Evolutionary conservation across 1,284 basidiomycete species (phyloP).

Genomic region (Leccinum solheimii): DNA sequence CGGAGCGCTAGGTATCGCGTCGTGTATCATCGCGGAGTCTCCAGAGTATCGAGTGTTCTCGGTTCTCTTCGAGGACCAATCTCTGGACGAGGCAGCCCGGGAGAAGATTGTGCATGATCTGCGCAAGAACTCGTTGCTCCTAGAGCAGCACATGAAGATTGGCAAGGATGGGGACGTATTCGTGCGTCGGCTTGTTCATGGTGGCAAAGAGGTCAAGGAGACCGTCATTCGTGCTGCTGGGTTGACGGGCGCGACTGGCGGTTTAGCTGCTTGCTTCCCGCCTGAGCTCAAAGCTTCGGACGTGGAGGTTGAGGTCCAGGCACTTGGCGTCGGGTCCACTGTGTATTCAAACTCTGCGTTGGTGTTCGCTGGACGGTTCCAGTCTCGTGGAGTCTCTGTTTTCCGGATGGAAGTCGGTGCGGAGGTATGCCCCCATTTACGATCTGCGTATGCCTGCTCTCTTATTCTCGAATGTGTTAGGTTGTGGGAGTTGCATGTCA

Average conservation of each 20-base stretch:
- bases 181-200: slow-evolving; percentile 28
- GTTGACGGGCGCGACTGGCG: slow-evolving; percentile 10
- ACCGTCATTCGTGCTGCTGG: slow-evolving; percentile 14
- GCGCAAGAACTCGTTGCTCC: slow-evolving; percentile 27
- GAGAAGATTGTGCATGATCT: slow-evolving; percentile 28
- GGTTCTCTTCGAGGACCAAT: slow-evolving; percentile 32
- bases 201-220: slow-evolving; percentile 16
- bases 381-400: slow-evolving; percentile 15
- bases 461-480: slow-evolving; percentile 7
- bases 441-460: neutral
- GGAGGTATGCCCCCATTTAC: slow-evolving; percentile 3
- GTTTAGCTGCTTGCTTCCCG: slow-evolving; percentile 22
- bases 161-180: slow-evolving; percentile 21
- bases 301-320: slow-evolving; percentile 19
- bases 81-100: slow-evolving; percentile 24
- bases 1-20: slow-evolving; percentile 32
- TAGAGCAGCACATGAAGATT: slow-evolving; percentile 34
- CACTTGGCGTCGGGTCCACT: slow-evolving; percentile 10
- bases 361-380: slow-evolving; percentile 17
- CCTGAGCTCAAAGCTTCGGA: slow-evolving; percentile 13
- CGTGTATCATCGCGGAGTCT: slow-evolving; percentile 31
- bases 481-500: slow-evolving; percentile 20
- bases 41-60: slow-evolving; percentile 32
- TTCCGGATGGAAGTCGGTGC: slow-evolving; percentile 6
- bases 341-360: slow-evolving; percentile 10